phyloP scores from a whole-genome alignment of 2,329 filamentous ascomycete species.

The Metarhizium anisopliae region DNA sequence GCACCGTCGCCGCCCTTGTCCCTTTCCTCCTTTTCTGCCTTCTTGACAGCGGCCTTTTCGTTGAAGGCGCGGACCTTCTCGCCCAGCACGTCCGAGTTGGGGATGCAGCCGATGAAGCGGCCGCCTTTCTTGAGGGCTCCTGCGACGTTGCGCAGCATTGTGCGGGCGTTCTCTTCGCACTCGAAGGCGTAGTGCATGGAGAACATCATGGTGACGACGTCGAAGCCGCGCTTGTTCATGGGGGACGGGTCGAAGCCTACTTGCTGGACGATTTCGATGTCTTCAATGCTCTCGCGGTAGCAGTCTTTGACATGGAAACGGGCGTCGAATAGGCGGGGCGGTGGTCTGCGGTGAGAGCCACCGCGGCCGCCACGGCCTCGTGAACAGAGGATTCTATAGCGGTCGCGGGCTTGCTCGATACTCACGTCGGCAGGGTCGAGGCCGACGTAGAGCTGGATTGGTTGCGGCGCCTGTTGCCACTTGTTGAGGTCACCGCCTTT shows the following conservation, averaged over 20 bases:
- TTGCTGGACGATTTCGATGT: slow-evolving; percentile 71
- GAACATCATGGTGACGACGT: slow-evolving; percentile 98
- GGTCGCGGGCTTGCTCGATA: slow-evolving; percentile 80
- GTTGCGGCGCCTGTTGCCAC: slow-evolving; percentile 90
- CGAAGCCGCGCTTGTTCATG: slow-evolving; percentile 73
- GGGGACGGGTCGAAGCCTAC: slow-evolving; percentile 79
- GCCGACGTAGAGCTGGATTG: slow-evolving; percentile 87
- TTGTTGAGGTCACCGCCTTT: slow-evolving; percentile 94
- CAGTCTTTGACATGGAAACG: slow-evolving; percentile 90
- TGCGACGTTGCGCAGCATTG: slow-evolving; percentile 89
- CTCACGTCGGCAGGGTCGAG: slow-evolving; percentile 88
- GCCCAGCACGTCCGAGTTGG: slow-evolving; percentile 89
- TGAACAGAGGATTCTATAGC: slow-evolving; percentile 65
- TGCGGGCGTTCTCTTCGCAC: slow-evolving; percentile 77
- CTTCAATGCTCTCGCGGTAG: slow-evolving; percentile 74
- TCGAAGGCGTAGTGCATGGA: slow-evolving; percentile 99
- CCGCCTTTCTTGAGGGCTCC: slow-evolving; percentile 88
- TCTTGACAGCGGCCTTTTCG: slow-evolving; percentile 33
- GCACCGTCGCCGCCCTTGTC: slow-evolving; percentile 14
- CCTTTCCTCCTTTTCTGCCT: slow-evolving; percentile 32
- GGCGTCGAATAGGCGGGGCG: slow-evolving; percentile 63
- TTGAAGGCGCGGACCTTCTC: slow-evolving; percentile 72
- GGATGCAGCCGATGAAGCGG: slow-evolving; percentile 88
- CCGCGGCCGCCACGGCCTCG: slow-evolving; percentile 49
- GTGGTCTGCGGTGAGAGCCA: slow-evolving; percentile 37